phyloP scores from a whole-genome alignment of 1,139 yeast species.

The Yamadazyma membranifaciens region DNA sequence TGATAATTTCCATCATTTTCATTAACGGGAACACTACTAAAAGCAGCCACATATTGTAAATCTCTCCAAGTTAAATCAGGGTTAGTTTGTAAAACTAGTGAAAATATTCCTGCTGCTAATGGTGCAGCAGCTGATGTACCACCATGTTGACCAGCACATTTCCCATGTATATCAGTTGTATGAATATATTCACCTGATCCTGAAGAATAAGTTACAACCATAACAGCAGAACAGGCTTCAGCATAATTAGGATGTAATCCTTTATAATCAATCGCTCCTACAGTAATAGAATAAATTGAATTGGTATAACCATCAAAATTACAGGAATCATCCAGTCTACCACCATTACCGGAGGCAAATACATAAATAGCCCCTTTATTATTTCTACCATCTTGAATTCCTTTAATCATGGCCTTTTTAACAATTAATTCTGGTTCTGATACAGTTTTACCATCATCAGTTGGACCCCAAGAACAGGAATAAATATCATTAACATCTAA shows the following conservation, averaged over 20 bases:
- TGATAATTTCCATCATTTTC: constrained; percentile 73
- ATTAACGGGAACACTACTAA: constrained; percentile 69
- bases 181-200: constrained; percentile 90
- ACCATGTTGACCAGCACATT: constrained; percentile 77
- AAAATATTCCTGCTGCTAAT: constrained; percentile 89
- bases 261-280: constrained; percentile 86
- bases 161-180: constrained; percentile 79
- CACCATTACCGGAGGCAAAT: constrained; percentile 97
- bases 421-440: constrained; percentile 82
- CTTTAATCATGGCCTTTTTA: constrained; percentile 76
- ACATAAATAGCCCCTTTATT: constrained; percentile 88
- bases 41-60: constrained; percentile 77
- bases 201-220: constrained; percentile 94
- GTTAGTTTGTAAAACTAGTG: constrained; percentile 76
- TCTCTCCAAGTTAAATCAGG: constrained; percentile 96
- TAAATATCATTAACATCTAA: constrained; percentile 84
- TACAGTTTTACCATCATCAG: constrained; percentile 86
- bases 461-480: constrained; percentile 99
- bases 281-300: constrained; percentile 91
- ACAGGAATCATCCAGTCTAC: constrained; percentile 78
- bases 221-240: constrained; percentile 91
- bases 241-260: constrained; percentile 87
- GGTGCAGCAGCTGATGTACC: constrained; percentile 99
- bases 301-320: constrained; percentile 98
- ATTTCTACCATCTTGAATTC: constrained; percentile 79